Evolutionary conservation across 139 green algal species (phyloP).

Genomic region (Micromonas commoda): DNA sequence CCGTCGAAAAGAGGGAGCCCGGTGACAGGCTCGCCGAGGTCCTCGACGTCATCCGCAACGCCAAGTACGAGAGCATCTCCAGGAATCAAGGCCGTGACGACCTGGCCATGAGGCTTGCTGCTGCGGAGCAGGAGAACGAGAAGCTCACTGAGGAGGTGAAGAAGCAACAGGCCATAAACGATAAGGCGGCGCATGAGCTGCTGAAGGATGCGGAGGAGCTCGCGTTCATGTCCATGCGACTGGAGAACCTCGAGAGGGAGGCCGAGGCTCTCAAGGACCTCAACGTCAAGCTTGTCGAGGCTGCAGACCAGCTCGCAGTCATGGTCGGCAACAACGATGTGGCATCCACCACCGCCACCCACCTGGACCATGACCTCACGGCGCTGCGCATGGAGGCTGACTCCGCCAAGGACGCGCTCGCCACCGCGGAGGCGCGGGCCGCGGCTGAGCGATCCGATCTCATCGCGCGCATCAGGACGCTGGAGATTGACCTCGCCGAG

Average conservation of each 20-base stretch:
- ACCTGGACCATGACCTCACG: neutral
- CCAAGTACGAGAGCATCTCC: no score
- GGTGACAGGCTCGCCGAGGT: no score
- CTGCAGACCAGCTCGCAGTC: no score
- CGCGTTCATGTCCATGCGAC: no score
- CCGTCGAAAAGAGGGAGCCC: no score
- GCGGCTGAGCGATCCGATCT: neutral
- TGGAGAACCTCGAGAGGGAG: neutral
- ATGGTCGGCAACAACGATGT: no score
- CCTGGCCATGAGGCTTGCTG: neutral
- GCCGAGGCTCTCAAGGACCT: no score
- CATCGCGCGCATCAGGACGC: neutral
- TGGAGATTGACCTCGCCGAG: conserved; percentile 20
- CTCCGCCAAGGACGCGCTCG: neutral
- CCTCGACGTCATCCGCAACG: no score
- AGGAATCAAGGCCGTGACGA: no score
- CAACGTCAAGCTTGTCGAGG: no score
- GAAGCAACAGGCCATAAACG: neutral
- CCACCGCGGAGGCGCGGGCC: neutral
- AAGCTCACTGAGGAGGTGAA: neutral
- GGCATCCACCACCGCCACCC: neutral
- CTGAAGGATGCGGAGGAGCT: neutral
- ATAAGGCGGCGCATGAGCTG: neutral
- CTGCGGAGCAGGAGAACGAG: neutral
- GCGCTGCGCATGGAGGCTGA: neutral